Evolutionary conservation across 805 yeast species (phyloP).

Genomic region (Pichia manshurica): DNA sequence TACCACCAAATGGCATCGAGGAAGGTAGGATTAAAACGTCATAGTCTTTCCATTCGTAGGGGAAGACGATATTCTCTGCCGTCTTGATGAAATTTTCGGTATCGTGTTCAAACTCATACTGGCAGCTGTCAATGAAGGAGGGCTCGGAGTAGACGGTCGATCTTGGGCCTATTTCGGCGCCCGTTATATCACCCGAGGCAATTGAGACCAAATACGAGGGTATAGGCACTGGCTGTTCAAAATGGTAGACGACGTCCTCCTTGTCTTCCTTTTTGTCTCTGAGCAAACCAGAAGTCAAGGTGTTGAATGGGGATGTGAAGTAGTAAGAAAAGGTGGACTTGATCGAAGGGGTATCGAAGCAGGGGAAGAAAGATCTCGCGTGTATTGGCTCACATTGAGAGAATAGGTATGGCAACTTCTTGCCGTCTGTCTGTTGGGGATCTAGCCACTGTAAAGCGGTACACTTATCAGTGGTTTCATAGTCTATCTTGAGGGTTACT

Average conservation of each 20-base stretch:
- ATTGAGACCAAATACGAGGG: slow-evolving; percentile 80
- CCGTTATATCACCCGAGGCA: slow-evolving; percentile 73
- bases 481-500: slow-evolving; percentile 38
- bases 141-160: slow-evolving; percentile 82
- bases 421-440: slow-evolving; percentile 69
- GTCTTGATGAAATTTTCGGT: slow-evolving; percentile 72
- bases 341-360: slow-evolving; percentile 85
- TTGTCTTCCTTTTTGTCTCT: slow-evolving; percentile 21
- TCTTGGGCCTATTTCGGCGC: slow-evolving; percentile 75
- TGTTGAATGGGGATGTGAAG: slow-evolving; percentile 60
- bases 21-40: slow-evolving; percentile 77
- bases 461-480: slow-evolving; percentile 64
- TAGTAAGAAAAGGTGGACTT: slow-evolving; percentile 59
- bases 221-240: slow-evolving; percentile 73
- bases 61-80: slow-evolving; percentile 71
- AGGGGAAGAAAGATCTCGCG: slow-evolving; percentile 81
- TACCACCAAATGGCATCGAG: slow-evolving; percentile 83
- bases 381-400: slow-evolving; percentile 92
- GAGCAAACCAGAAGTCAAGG: slow-evolving; percentile 60
- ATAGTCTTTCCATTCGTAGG: slow-evolving; percentile 80
- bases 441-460: slow-evolving; percentile 84
- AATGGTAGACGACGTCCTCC: slow-evolving; percentile 35
- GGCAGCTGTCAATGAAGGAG: slow-evolving; percentile 54
- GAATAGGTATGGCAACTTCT: slow-evolving; percentile 63
- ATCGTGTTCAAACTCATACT: slow-evolving; percentile 75